Conservation (phyloP, 176 grass and related monocot species). For the Paspalum vaginatum region DNA sequence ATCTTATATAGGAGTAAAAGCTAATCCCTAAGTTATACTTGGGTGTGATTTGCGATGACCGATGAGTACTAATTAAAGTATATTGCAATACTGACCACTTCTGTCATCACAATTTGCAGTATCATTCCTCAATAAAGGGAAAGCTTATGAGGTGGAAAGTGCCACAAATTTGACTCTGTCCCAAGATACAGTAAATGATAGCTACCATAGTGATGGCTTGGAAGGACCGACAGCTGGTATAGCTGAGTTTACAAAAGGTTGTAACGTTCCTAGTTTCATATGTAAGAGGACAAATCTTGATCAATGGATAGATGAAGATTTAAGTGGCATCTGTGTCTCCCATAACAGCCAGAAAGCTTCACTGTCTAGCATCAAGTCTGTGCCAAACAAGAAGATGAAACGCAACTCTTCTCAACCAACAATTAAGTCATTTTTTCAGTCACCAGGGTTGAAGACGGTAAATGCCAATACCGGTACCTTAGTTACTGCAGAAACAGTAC, state of each 20-base stretch:
- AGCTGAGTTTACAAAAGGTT: slow-evolving; percentile 37
- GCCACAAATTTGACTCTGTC: slow-evolving; percentile 32
- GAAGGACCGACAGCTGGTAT: slow-evolving; percentile 32
- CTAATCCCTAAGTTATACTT: slow-evolving; percentile 17
- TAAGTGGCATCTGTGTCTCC: neutral
- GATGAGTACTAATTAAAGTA: neutral
- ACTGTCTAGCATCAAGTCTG: slow-evolving; percentile 42
- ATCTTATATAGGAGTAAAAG: neutral
- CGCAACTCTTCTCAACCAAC: slow-evolving; percentile 73
- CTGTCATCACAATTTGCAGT: slow-evolving; percentile 49
- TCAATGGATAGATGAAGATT: slow-evolving; percentile 42
- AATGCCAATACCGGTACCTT: slow-evolving; percentile 32
- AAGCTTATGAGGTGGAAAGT: slow-evolving; percentile 39
- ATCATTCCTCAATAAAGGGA: slow-evolving; percentile 73
- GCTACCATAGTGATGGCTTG: slow-evolving; percentile 37
- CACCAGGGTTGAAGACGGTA: slow-evolving; percentile 38
- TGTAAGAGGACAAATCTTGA: slow-evolving; percentile 39
- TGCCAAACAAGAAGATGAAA: slow-evolving; percentile 63
- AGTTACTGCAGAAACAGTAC: slow-evolving; percentile 39
- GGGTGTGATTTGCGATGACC: neutral
- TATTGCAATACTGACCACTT: slow-evolving; percentile 24
- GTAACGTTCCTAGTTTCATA: slow-evolving; percentile 35
- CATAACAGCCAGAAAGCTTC: slow-evolving; percentile 36
- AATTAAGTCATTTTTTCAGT: slow-evolving; percentile 88
- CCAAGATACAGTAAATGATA: slow-evolving; percentile 33